These are phyloP conservation scores for Nakazawaea ernobii DNA, from an alignment of 805 yeast species.

Conservation along the genomic window DNA sequence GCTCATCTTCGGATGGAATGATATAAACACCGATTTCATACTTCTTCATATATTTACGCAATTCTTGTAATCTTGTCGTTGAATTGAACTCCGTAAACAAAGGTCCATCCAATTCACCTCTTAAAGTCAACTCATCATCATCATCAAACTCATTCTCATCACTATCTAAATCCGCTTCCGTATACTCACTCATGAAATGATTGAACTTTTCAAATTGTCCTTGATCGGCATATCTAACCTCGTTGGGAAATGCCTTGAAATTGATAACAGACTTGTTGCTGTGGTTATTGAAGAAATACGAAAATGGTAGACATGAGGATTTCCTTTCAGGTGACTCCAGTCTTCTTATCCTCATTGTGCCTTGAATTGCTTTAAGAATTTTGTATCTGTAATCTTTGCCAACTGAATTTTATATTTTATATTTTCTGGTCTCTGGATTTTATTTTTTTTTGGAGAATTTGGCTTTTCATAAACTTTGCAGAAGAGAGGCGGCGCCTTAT, in stretches of 20 bases:
- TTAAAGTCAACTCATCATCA: constrained; percentile 1
- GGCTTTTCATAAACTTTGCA: no score
- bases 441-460: background rate
- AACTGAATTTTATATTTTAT: background rate
- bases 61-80: constrained; percentile 27
- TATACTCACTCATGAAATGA: constrained; percentile 3
- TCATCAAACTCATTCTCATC: constrained; percentile 1
- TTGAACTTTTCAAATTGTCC: background rate
- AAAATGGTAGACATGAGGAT: constrained; percentile 7
- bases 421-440: no score
- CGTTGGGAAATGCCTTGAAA: background rate
- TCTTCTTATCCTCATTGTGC: background rate
- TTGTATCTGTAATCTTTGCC: background rate
- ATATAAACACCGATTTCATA: constrained; percentile 47
- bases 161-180: constrained; percentile 5
- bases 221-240: constrained; percentile 2
- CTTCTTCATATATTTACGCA: constrained; percentile 40
- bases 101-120: background rate
- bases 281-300: background rate
- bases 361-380: no score
- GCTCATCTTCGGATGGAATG: constrained; percentile 80
- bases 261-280: background rate
- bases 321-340: constrained; percentile 5
- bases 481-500: background rate
- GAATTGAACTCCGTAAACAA: constrained; percentile 21